phyloP scores from a whole-genome alignment of 768 basidiomycete genomes.

The Boletellus sp. region DNA sequence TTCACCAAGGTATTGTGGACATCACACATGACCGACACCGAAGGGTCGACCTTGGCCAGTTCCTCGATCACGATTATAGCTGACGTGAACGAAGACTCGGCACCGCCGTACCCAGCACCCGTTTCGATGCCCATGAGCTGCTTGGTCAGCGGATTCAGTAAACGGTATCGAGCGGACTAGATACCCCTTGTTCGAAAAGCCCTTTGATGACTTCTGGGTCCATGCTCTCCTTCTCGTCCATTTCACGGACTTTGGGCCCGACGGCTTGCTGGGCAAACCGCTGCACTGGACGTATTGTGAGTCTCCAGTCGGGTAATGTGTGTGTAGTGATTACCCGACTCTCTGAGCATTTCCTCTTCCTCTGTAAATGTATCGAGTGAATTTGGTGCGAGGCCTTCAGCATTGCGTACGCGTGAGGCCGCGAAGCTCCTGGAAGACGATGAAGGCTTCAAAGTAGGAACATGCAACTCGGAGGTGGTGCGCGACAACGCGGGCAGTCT shows the following conservation, averaged over 20 bases:
- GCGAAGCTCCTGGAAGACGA: constrained; percentile 21
- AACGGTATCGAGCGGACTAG: constrained; percentile 23
- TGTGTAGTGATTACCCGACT: constrained; percentile 59
- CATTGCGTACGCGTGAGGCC: constrained; percentile 21
- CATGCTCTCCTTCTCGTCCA: constrained; percentile 98
- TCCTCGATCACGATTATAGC: constrained; percentile 98
- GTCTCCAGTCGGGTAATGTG: background rate
- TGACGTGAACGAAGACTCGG: constrained; percentile 88
- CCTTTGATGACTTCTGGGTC: constrained; percentile 82
- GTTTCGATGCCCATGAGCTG: constrained; percentile 99
- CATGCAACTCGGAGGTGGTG: background rate
- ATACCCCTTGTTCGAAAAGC: constrained; percentile 91
- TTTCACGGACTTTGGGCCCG: constrained; percentile 87
- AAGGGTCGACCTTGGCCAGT: constrained; percentile 92
- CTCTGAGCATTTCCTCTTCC: constrained; percentile 91
- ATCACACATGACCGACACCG: constrained; percentile 94
- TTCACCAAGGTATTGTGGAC: constrained; percentile 99
- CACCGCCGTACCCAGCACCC: constrained; percentile 73
- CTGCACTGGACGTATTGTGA: constrained; percentile 51
- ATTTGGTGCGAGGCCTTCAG: constrained; percentile 36
- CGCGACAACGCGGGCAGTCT: background rate
- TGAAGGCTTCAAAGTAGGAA: background rate
- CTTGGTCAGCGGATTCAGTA: background rate
- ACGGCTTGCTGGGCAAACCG: constrained; percentile 90
- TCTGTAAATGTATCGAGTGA: constrained; percentile 86